phyloP scores from a whole-genome alignment of 805 yeast genomes.

The Starmerella khaoyaiensis region DNA sequence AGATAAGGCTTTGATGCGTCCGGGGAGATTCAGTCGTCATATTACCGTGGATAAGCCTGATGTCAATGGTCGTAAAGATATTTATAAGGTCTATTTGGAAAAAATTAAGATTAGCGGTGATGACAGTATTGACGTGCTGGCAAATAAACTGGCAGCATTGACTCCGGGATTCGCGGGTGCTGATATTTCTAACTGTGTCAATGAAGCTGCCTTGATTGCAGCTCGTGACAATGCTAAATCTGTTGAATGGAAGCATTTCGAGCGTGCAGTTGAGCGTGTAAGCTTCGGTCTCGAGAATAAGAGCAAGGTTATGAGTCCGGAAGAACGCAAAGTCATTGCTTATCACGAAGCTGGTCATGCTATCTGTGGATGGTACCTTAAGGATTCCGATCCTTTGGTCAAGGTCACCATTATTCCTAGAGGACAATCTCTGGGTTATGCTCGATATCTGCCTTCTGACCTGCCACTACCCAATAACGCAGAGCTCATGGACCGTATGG shows the following conservation, averaged over 20 bases:
- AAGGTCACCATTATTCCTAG: slow-evolving; percentile 95
- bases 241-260: slow-evolving; percentile 72
- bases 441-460: slow-evolving; percentile 93
- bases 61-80: slow-evolving; percentile 85
- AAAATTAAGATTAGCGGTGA: slow-evolving; percentile 46
- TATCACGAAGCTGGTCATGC: slow-evolving; percentile 99
- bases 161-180: slow-evolving; percentile 99
- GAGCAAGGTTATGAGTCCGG: slow-evolving; percentile 66
- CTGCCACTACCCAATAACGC: slow-evolving; percentile 61
- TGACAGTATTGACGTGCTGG: slow-evolving; percentile 39
- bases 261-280: slow-evolving; percentile 92
- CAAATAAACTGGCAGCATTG: slow-evolving; percentile 83
- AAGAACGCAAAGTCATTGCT: slow-evolving; percentile 83
- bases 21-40: slow-evolving; percentile 95
- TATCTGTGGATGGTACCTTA: slow-evolving; percentile 90
- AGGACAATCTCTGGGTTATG: slow-evolving; percentile 94
- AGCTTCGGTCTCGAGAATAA: slow-evolving; percentile 93
- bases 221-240: slow-evolving; percentile 66
- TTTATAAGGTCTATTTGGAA: slow-evolving; percentile 71
- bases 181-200: slow-evolving; percentile 91
- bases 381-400: slow-evolving; percentile 81
- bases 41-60: slow-evolving; percentile 87
- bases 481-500: slow-evolving; percentile 80
- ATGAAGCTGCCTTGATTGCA: slow-evolving; percentile 94
- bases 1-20: slow-evolving; percentile 87